Percentiles rank a stretch among this genome's conserved stretches.
Conservation (phyloP, 2,329 filamentous ascomycete species). For the Botrytis porri region DNA sequence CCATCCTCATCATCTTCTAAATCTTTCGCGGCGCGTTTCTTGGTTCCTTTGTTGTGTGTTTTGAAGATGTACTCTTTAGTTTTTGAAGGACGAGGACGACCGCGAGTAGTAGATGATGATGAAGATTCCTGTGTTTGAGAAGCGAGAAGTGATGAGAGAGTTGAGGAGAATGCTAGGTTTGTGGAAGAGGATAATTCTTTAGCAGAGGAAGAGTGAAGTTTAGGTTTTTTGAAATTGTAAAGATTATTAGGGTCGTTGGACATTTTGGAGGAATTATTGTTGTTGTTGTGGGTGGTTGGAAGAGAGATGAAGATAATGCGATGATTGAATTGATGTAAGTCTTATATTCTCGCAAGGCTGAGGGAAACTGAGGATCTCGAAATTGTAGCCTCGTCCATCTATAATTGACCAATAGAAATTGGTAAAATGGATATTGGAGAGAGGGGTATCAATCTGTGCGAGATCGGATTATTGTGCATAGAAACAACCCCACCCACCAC, state of each 20-base stretch:
- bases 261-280: slow-evolving; percentile 9
- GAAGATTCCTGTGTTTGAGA: slow-evolving; percentile 38
- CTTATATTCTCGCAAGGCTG: slow-evolving; percentile 7
- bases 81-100: slow-evolving; percentile 53
- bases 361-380: background rate
- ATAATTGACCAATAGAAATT: background rate
- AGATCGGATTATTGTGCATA: slow-evolving; percentile 18
- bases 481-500: slow-evolving; percentile 19
- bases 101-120: slow-evolving; percentile 42
- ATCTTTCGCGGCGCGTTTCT: slow-evolving; percentile 61
- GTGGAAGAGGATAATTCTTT: slow-evolving; percentile 69
- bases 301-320: background rate
- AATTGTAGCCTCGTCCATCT: background rate
- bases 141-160: slow-evolving; percentile 78
- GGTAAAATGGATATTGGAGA: background rate
- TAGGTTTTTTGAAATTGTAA: slow-evolving; percentile 72
- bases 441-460: slow-evolving; percentile 12
- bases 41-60: slow-evolving; percentile 59
- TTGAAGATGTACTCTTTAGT: slow-evolving; percentile 69
- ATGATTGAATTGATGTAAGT: background rate
- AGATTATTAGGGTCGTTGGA: slow-evolving; percentile 49
- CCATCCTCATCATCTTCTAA: slow-evolving; percentile 50
- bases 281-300: background rate
- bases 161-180: slow-evolving; percentile 81
- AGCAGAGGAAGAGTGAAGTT: slow-evolving; percentile 50